These are phyloP conservation scores for Ilyonectria robusta DNA, from an alignment of 2,329 filamentous ascomycete species.

Conservation along the genomic window DNA sequence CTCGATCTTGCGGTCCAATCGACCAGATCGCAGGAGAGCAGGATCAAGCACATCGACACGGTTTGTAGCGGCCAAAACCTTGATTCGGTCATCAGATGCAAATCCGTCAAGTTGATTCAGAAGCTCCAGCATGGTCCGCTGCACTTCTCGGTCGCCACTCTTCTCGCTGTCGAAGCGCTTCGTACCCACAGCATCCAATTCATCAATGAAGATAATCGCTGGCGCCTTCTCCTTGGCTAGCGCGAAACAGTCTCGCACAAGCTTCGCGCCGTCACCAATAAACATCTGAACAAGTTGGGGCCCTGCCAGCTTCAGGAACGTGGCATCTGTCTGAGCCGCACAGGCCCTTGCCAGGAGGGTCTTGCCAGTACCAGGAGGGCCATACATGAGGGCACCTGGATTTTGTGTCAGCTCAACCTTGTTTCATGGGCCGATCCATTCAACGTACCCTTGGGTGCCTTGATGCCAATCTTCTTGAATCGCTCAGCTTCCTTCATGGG, in stretches of 20 bases:
- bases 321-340: conserved; percentile 97
- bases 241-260: conserved; percentile 97
- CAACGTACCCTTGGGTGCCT: conserved; percentile 92
- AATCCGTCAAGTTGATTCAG: conserved; percentile 99
- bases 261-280: conserved; percentile 97
- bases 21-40: conserved; percentile 89
- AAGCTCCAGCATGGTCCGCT: conserved; percentile 98
- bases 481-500: conserved; percentile 99
- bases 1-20: conserved; percentile 97
- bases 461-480: conserved; percentile 99
- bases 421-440: conserved; percentile 64
- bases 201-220: conserved; percentile 99
- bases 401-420: conserved; percentile 91
- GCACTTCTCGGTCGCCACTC: conserved; percentile 96
- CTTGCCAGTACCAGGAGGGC: conserved; percentile 90
- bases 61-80: conserved; percentile 95
- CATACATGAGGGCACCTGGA: conserved; percentile 99
- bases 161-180: conserved; percentile 99
- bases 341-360: conserved; percentile 95
- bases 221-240: conserved; percentile 98
- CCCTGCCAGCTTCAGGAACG: conserved; percentile 97
- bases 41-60: conserved; percentile 94
- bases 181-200: conserved; percentile 97
- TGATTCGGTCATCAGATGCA: conserved; percentile 96
- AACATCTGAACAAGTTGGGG: conserved; percentile 99